These are phyloP conservation scores for Chlorophyllum brunneum DNA, from an alignment of 768 basidiomycete species.

Conservation along the genomic window DNA sequence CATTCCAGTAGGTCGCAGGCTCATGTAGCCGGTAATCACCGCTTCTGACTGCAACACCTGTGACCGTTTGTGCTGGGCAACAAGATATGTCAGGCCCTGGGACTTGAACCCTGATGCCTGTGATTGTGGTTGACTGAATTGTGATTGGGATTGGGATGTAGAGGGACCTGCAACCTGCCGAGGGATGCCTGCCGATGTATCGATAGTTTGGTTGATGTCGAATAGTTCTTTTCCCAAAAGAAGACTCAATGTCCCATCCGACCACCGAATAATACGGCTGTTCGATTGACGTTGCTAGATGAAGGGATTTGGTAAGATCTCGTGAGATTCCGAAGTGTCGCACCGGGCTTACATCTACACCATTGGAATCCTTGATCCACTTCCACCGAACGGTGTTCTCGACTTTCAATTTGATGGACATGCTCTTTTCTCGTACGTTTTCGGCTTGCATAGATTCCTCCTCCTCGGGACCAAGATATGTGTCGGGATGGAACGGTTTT, in stretches of 20 bases:
- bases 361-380: conserved; percentile 78
- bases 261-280: conserved; percentile 90
- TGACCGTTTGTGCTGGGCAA: conserved; percentile 84
- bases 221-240: conserved; percentile 93
- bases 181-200: conserved; percentile 66
- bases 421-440: conserved; percentile 70
- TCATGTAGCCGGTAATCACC: conserved; percentile 77
- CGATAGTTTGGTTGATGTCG: conserved; percentile 79
- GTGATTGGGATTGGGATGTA: conserved; percentile 37
- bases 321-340: conserved; percentile 1
- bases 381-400: conserved; percentile 96
- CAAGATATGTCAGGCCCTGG: conserved; percentile 84
- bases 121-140: conserved; percentile 33
- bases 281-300: conserved; percentile 82
- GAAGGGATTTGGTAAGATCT: conserved; percentile 3
- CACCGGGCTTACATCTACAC: conserved; percentile 62
- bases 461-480: conserved; percentile 80
- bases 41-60: conserved; percentile 87
- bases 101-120: conserved; percentile 37
- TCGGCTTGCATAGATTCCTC: conserved; percentile 55
- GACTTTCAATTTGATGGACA: conserved; percentile 82
- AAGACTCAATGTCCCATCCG: conserved; percentile 88
- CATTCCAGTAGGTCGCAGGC: conserved; percentile 84
- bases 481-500: conserved; percentile 85
- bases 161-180: conserved; percentile 52